These are phyloP conservation scores for Tricholoma hemisulphureum DNA, from an alignment of 768 basidiomycete genomes.

Conservation along the genomic window DNA sequence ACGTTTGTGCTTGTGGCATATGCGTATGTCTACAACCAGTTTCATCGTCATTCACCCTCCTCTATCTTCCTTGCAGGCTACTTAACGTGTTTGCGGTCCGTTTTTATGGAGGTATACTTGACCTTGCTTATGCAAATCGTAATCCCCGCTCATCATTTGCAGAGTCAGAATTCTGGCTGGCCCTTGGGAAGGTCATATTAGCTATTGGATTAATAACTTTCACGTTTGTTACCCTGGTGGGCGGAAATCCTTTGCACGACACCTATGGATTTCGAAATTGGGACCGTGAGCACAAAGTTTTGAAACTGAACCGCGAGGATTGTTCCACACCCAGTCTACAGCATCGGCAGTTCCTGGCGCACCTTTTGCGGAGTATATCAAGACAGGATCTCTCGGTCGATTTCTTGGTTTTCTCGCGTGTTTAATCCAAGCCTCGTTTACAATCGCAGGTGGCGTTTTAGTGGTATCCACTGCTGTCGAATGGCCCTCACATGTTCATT, in stretches of 20 bases:
- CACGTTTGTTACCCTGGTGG: conserved; percentile 61
- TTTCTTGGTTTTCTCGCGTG: conserved; percentile 66
- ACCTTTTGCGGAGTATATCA: conserved; percentile 57
- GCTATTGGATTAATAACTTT: conserved; percentile 48
- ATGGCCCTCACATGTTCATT: background rate
- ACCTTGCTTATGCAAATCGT: background rate
- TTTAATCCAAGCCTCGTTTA: conserved; percentile 60
- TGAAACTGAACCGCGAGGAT: background rate
- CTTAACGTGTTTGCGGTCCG: conserved; percentile 49
- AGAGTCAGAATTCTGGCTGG: conserved; percentile 60
- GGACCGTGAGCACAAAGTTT: conserved; percentile 38
- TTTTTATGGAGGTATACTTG: conserved; percentile 44
- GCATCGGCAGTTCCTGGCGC: conserved; percentile 46
- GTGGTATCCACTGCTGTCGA: conserved; percentile 7
- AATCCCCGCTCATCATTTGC: background rate
- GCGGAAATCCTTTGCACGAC: conserved; percentile 55
- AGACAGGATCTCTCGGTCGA: conserved; percentile 51
- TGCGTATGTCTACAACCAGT: conserved; percentile 31
- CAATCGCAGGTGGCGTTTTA: conserved; percentile 61
- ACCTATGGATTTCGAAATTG: conserved; percentile 55
- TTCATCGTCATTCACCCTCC: background rate
- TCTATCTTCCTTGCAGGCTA: conserved; percentile 25
- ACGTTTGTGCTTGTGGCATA: conserved; percentile 41
- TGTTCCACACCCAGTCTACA: conserved; percentile 13
- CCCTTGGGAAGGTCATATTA: conserved; percentile 49